Conservation (phyloP, 768 basidiomycete species). For the Calocera cornea region DNA sequence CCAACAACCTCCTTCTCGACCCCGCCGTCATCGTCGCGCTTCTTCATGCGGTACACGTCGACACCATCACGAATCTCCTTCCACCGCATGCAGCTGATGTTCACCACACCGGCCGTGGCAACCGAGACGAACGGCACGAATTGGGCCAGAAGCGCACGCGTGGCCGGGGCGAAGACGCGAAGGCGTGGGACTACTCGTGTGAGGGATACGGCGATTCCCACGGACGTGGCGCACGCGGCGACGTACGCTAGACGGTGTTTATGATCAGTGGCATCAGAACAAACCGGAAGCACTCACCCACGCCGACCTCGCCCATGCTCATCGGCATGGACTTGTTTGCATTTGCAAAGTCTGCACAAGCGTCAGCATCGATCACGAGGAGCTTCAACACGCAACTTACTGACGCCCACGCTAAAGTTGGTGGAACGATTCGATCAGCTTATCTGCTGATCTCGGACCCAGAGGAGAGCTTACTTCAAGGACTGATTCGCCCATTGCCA, state of each 20-base stretch:
- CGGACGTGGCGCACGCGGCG: constrained; percentile 27
- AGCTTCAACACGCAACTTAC: neutral
- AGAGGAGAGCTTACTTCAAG: constrained; percentile 23
- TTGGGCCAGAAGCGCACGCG: constrained; percentile 14
- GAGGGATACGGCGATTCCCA: constrained; percentile 28
- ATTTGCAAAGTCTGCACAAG: constrained; percentile 26
- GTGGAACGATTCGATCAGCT: neutral
- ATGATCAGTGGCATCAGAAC: neutral
- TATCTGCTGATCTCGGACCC: neutral
- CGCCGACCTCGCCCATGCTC: constrained; percentile 26
- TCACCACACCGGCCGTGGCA: constrained; percentile 29
- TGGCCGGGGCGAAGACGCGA: constrained; percentile 8
- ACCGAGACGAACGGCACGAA: constrained; percentile 29
- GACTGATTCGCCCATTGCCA: constrained; percentile 29
- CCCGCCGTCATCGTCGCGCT: constrained; percentile 12
- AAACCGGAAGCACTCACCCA: constrained; percentile 16
- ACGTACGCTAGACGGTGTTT: constrained; percentile 20
- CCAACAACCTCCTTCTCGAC: constrained; percentile 19
- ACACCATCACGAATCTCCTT: constrained; percentile 32
- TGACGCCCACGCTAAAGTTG: neutral
- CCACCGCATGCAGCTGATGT: constrained; percentile 24
- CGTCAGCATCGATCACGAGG: neutral
- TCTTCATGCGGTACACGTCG: constrained; percentile 19
- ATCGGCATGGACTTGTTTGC: constrained; percentile 29
- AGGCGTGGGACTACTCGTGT: constrained; percentile 25